phyloP scores from a whole-genome alignment of 257 asterid species.

The Solanum paucissectum region DNA sequence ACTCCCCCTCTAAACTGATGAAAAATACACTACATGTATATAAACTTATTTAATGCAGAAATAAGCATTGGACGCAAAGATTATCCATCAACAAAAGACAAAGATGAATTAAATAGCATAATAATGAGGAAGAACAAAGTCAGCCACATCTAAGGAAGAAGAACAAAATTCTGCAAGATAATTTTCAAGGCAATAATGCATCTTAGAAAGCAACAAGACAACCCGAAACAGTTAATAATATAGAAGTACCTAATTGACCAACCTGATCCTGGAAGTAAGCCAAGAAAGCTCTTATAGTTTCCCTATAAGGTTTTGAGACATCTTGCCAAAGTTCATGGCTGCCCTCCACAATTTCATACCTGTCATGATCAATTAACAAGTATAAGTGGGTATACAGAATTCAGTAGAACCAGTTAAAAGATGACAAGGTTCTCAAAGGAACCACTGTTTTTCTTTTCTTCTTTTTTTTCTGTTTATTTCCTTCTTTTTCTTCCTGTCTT shows the following conservation, averaged over 20 bases:
- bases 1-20: background rate
- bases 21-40: background rate
- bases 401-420: background rate
- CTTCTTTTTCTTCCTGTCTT: background rate
- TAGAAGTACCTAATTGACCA: background rate
- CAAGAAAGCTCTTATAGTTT: conserved; percentile 92
- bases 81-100: background rate
- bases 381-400: conserved; percentile 1
- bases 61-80: background rate
- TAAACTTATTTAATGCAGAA: background rate
- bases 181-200: background rate
- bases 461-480: background rate
- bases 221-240: background rate
- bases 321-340: conserved; percentile 74
- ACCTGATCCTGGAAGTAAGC: conserved; percentile 97
- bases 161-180: background rate
- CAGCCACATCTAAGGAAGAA: background rate
- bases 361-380: conserved; percentile 23
- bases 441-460: background rate
- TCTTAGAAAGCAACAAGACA: background rate
- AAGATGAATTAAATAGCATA: background rate
- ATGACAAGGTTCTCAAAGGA: background rate
- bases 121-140: background rate
- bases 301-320: conserved; percentile 93
- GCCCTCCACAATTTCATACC: conserved; percentile 95